Evolutionary conservation across 2,329 filamentous ascomycete genomes (phyloP).

Genomic region (Phialemonium atrogriseum): DNA sequence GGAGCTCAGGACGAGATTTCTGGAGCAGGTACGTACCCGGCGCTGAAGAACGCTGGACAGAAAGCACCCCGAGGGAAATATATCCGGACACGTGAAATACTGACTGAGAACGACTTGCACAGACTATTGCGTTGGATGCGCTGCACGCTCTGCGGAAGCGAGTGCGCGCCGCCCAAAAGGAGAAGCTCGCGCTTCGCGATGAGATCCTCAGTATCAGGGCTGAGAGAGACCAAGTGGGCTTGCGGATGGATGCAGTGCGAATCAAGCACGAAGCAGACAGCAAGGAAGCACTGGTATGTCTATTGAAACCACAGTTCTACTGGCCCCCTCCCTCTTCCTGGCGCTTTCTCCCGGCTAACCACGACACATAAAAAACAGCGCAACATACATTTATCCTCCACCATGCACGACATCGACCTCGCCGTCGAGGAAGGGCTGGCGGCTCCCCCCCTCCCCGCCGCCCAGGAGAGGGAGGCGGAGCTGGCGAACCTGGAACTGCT

Average conservation of each 20-base stretch:
- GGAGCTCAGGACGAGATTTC: constrained; percentile 44
- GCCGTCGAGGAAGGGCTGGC: constrained; percentile 35
- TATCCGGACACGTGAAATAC: no score
- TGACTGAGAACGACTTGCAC: neutral
- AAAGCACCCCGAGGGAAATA: no score
- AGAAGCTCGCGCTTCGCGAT: constrained; percentile 48
- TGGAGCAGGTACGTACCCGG: constrained; percentile 54
- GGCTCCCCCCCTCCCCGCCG: constrained; percentile 35
- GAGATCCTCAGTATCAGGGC: constrained; percentile 51
- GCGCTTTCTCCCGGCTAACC: no score
- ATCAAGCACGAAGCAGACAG: constrained; percentile 49
- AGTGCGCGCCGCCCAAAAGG: constrained; percentile 46
- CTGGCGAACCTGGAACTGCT: constrained; percentile 49
- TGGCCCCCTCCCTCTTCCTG: constrained; percentile 1
- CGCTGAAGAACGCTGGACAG: no score
- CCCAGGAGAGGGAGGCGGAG: constrained; percentile 39
- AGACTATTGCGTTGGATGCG: constrained; percentile 53
- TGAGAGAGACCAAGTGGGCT: constrained; percentile 53
- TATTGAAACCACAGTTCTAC: constrained; percentile 6
- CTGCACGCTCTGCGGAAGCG: constrained; percentile 49
- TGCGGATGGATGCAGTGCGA: constrained; percentile 56
- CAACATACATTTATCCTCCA: constrained; percentile 45
- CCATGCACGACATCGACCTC: constrained; percentile 55
- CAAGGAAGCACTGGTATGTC: constrained; percentile 40
- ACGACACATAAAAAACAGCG: constrained; percentile 18